phyloP scores from a whole-genome alignment of 192 early-diverging fungal genomes.

The Coemansia sp. region DNA sequence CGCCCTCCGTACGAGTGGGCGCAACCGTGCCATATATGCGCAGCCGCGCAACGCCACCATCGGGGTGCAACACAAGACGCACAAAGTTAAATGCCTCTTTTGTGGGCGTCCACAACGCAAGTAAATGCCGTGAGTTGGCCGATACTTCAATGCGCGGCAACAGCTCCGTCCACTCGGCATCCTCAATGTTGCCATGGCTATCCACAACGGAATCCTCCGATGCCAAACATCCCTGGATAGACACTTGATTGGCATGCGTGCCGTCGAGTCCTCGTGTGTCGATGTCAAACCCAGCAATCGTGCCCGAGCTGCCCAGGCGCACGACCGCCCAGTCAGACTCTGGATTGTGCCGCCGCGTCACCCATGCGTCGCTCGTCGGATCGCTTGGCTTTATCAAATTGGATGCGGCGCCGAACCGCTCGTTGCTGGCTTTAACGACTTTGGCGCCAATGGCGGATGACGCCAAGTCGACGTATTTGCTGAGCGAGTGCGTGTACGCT shows the following conservation, averaged over 20 bases:
- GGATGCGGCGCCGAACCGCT: slow-evolving; percentile 79
- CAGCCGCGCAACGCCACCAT: slow-evolving; percentile 75
- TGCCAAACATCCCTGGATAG: slow-evolving; percentile 69
- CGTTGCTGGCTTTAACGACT: slow-evolving; percentile 78
- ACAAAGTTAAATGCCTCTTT: slow-evolving; percentile 57
- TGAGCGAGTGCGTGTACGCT: slow-evolving; percentile 41
- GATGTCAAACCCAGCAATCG: slow-evolving; percentile 77
- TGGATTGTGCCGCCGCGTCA: slow-evolving; percentile 84
- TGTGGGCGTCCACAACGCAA: slow-evolving; percentile 57
- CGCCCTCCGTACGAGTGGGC: slow-evolving; percentile 35
- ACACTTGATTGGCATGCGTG: slow-evolving; percentile 77
- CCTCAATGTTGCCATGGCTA: slow-evolving; percentile 39
- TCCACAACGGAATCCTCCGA: slow-evolving; percentile 17
- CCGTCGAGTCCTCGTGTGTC: slow-evolving; percentile 89
- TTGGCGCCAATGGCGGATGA: slow-evolving; percentile 62
- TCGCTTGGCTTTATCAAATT: slow-evolving; percentile 64
- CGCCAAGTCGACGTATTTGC: slow-evolving; percentile 63
- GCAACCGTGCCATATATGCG: slow-evolving; percentile 64
- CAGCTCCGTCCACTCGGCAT: slow-evolving; percentile 62
- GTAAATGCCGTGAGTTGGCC: slow-evolving; percentile 63
- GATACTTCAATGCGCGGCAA: slow-evolving; percentile 67
- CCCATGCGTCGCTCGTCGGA: slow-evolving; percentile 73
- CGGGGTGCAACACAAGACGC: slow-evolving; percentile 67
- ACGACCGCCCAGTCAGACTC: slow-evolving; percentile 85
- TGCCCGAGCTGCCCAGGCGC: slow-evolving; percentile 78